These are phyloP conservation scores for Gossypium turneri DNA, from an alignment of 345 rosid genomes.

Conservation along the genomic window DNA sequence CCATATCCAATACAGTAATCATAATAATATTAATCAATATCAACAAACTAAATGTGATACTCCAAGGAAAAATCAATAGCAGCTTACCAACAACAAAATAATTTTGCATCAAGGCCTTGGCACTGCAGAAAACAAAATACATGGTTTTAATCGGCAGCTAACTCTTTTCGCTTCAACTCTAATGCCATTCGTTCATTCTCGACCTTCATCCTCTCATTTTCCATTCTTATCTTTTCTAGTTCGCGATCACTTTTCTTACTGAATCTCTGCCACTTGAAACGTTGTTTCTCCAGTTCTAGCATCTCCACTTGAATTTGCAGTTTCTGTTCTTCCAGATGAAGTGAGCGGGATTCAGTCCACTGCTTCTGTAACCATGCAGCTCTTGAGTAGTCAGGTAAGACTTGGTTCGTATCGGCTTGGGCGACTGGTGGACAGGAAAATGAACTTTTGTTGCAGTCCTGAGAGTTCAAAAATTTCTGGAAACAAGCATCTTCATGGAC, in stretches of 20 bases:
- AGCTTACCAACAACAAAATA: constrained; percentile 27
- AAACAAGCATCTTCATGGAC: constrained; percentile 48
- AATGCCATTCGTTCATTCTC: constrained; percentile 75
- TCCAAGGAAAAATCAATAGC: constrained; percentile 19
- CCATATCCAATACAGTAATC: no score
- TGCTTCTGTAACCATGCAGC: constrained; percentile 56
- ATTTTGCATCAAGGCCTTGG: constrained; percentile 7
- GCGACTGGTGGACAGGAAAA: constrained; percentile 32
- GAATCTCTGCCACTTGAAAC: constrained; percentile 78
- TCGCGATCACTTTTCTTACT: constrained; percentile 75
- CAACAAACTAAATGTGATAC: constrained; percentile 6
- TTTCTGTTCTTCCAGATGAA: constrained; percentile 79
- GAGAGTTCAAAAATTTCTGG: constrained; percentile 37
- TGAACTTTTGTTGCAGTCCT: constrained; percentile 35
- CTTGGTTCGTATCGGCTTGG: constrained; percentile 53
- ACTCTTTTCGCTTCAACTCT: constrained; percentile 57
- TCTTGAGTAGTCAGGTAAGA: constrained; percentile 40
- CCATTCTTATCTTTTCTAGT: constrained; percentile 66
- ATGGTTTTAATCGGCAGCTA: constrained; percentile 30
- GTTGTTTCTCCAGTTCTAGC: constrained; percentile 81
- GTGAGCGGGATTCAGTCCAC: constrained; percentile 57
- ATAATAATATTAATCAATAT: no score
- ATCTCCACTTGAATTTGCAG: constrained; percentile 65
- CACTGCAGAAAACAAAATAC: constrained; percentile 10
- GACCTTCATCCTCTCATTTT: constrained; percentile 87